Percentiles rank a stretch among this genome's conserved stretches.
These are phyloP conservation scores for Starmerella sp. DNA, from an alignment of 805 yeast species.

Conservation along the genomic window DNA sequence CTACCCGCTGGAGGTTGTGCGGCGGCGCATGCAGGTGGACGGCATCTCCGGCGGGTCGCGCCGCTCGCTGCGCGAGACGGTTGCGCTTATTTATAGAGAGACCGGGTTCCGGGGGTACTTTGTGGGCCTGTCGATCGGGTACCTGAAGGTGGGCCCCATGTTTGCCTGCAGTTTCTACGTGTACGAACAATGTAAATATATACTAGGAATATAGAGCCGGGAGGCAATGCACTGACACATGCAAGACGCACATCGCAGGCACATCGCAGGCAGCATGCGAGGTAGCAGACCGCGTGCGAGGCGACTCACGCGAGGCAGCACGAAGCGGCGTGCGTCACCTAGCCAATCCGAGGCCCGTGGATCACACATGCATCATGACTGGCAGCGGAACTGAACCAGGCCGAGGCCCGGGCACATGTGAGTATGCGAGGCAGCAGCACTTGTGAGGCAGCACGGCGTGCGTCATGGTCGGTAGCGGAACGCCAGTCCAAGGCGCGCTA, in stretches of 20 bases:
- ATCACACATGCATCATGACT: too few species aligned
- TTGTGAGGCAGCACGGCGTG: too few species aligned
- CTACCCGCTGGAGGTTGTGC: constrained; percentile 88
- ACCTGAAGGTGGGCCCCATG: constrained; percentile 92
- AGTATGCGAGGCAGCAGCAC: too few species aligned
- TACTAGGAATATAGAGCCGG: constrained; percentile 46
- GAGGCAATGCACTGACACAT: neutral
- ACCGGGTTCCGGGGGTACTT: constrained; percentile 80
- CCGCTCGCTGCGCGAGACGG: constrained; percentile 24
- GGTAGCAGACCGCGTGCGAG: neutral
- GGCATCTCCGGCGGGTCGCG: constrained; percentile 29
- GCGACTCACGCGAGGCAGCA: too few species aligned
- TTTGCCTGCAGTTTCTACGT: constrained; percentile 92
- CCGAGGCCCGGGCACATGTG: too few species aligned
- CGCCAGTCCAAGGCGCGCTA: neutral
- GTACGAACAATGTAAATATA: constrained; percentile 71
- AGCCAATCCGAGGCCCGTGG: too few species aligned
- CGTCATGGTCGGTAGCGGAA: too few species aligned
- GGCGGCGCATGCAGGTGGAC: constrained; percentile 89
- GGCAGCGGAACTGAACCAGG: too few species aligned
- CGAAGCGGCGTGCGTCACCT: too few species aligned
- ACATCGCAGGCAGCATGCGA: neutral
- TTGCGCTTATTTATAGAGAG: constrained; percentile 51
- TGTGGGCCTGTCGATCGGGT: constrained; percentile 91
- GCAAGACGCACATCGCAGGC: too few species aligned